Evolutionary conservation across 352 stramenopile species (phyloP).

Genomic region (Phytophthora tubulina): DNA sequence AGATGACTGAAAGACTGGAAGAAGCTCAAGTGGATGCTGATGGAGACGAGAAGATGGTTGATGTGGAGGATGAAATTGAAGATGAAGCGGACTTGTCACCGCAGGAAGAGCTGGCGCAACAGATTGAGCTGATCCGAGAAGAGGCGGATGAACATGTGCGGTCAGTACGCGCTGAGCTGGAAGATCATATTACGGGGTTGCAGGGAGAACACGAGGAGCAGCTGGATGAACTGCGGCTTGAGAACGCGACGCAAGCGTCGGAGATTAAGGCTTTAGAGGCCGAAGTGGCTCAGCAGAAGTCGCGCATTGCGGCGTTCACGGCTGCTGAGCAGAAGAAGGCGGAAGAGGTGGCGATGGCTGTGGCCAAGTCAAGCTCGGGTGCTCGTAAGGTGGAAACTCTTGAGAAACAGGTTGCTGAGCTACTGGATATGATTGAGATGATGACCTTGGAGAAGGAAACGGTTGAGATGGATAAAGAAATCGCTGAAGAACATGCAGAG

Average conservation of each 20-base stretch:
- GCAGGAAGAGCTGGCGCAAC: conserved; percentile 55
- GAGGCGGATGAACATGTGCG: conserved; percentile 74
- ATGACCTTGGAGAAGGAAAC: conserved; percentile 90
- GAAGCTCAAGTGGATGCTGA: conserved; percentile 30
- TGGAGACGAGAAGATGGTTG: conserved; percentile 42
- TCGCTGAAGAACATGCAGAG: conserved; percentile 85
- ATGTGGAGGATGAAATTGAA: conserved; percentile 38
- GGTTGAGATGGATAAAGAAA: conserved; percentile 90
- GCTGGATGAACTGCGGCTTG: conserved; percentile 60
- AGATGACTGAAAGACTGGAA: conserved; percentile 10
- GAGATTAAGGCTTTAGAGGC: conserved; percentile 73
- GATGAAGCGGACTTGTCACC: conserved; percentile 30
- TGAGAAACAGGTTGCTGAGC: conserved; percentile 71
- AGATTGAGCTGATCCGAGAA: conserved; percentile 61
- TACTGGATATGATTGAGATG: conserved; percentile 88
- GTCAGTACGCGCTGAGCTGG: conserved; percentile 63
- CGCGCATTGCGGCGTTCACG: conserved; percentile 72
- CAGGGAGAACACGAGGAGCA: conserved; percentile 66
- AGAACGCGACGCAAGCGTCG: conserved; percentile 67
- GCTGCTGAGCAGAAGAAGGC: conserved; percentile 78
- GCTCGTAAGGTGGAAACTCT: conserved; percentile 77
- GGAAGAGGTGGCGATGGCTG: conserved; percentile 75
- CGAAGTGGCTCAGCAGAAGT: conserved; percentile 77
- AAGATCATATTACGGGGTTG: conserved; percentile 70
- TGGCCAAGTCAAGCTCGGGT: conserved; percentile 75